A percentile compares a stretch with the other conserved stretches of the same genome.
Conservation (phyloP, 2,329 filamentous ascomycete species). For the Aspergillus novoparasiticus region DNA sequence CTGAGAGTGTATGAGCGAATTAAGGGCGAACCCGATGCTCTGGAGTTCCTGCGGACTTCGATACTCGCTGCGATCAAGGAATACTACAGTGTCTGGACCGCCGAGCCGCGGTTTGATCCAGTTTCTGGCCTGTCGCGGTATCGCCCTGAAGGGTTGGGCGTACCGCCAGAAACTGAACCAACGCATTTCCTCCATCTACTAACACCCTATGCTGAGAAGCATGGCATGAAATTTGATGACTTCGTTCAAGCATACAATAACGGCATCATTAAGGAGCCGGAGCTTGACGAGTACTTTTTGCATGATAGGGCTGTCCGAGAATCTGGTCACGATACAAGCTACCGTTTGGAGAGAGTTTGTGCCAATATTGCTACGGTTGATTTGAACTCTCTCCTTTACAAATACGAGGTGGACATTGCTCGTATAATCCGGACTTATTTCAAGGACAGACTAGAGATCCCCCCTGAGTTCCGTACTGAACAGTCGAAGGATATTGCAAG, state of each 20-base stretch:
- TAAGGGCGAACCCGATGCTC: slow-evolving; percentile 76
- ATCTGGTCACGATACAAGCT: slow-evolving; percentile 94
- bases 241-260: slow-evolving; percentile 90
- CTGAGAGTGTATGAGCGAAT: slow-evolving; percentile 92
- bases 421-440: slow-evolving; percentile 83
- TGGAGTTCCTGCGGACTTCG: slow-evolving; percentile 77
- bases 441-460: slow-evolving; percentile 78
- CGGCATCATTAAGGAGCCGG: slow-evolving; percentile 74
- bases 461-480: slow-evolving; percentile 75
- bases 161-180: slow-evolving; percentile 89
- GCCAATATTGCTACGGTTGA: slow-evolving; percentile 92
- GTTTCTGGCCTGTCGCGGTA: slow-evolving; percentile 82
- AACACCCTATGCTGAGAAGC: slow-evolving; percentile 78
- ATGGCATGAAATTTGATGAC: slow-evolving; percentile 77
- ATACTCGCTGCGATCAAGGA: slow-evolving; percentile 95
- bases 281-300: slow-evolving; percentile 91
- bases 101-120: slow-evolving; percentile 74
- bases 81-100: slow-evolving; percentile 87
- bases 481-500: slow-evolving; percentile 66
- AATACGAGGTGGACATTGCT: slow-evolving; percentile 94
- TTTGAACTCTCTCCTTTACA: slow-evolving; percentile 91
- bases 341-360: slow-evolving; percentile 84
- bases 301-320: slow-evolving; percentile 95
- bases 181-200: slow-evolving; percentile 84
- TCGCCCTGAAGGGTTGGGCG: slow-evolving; percentile 77